These are phyloP conservation scores for Leishmania arabica DNA, from an alignment of 208 protist genomes.

Conservation along the genomic window DNA sequence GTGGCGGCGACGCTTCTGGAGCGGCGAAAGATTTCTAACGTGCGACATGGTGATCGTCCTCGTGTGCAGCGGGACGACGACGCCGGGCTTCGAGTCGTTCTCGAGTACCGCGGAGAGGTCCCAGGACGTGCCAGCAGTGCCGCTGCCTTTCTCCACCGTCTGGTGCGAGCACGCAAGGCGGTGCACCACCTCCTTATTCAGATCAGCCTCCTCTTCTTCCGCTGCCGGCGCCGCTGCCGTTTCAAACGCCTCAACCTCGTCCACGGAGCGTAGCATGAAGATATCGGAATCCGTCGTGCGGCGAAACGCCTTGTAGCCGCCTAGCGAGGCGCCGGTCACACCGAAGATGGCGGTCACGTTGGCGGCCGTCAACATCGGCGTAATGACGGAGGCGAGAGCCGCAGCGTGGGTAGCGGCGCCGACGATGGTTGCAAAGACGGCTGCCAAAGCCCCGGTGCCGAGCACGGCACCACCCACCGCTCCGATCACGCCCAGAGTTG, in stretches of 20 bases:
- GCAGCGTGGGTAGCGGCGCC: constrained; percentile 73
- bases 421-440: constrained; percentile 55
- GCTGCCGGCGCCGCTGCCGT: constrained; percentile 6
- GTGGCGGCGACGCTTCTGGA: constrained; percentile 53
- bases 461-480: constrained; percentile 54
- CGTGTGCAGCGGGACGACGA: constrained; percentile 71
- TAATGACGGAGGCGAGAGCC: constrained; percentile 57
- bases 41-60: constrained; percentile 61
- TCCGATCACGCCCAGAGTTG: constrained; percentile 58
- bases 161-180: constrained; percentile 25
- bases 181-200: constrained; percentile 22
- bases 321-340: constrained; percentile 63
- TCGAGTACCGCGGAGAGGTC: constrained; percentile 55
- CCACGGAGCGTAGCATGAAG: constrained; percentile 65
- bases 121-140: constrained; percentile 3
- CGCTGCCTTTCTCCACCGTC: constrained; percentile 15
- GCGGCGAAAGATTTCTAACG: constrained; percentile 24
- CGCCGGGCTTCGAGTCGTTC: constrained; percentile 44
- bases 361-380: constrained; percentile 65
- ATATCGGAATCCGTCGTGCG: constrained; percentile 68
- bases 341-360: constrained; percentile 81
- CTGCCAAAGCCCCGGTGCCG: constrained; percentile 47
- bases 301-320: constrained; percentile 72
- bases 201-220: constrained; percentile 23
- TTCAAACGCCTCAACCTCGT: constrained; percentile 68